Conservation (phyloP, 495 filamentous ascomycete genomes). For the Parathielavia hyrcaniae region DNA sequence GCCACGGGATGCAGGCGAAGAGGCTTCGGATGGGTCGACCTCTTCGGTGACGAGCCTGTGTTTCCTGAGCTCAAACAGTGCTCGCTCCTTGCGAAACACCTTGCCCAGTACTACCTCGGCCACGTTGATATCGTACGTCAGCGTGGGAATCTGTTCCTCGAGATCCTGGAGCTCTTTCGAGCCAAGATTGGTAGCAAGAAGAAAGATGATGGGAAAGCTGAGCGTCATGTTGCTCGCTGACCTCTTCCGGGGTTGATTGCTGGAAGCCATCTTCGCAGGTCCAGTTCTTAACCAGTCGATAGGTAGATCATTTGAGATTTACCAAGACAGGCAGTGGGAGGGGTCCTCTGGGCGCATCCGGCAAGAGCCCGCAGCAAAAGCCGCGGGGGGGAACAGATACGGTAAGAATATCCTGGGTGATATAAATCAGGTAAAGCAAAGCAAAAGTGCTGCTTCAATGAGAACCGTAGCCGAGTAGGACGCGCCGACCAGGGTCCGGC, state of each 20-base stretch:
- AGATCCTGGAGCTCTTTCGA: constrained; percentile 53
- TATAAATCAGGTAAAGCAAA: neutral
- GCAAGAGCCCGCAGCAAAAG: neutral
- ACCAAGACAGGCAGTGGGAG: neutral
- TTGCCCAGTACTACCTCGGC: constrained; percentile 69
- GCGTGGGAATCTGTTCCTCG: constrained; percentile 55
- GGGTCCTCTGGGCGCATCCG: neutral
- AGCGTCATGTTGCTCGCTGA: constrained; percentile 22
- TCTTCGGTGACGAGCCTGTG: constrained; percentile 56
- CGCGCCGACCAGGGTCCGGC: neutral
- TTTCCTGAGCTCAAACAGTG: constrained; percentile 68
- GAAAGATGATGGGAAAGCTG: constrained; percentile 61
- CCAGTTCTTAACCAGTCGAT: neutral
- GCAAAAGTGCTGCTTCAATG: neutral
- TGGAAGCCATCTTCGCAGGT: neutral
- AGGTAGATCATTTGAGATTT: too few species aligned
- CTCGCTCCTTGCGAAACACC: constrained; percentile 60
- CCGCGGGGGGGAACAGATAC: neutral
- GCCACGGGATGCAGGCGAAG: constrained; percentile 13
- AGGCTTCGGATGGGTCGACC: constrained; percentile 29
- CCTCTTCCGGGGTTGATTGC: neutral
- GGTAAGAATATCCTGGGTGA: too few species aligned
- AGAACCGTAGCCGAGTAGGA: neutral
- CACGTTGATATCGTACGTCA: constrained; percentile 69
- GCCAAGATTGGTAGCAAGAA: constrained; percentile 65